Base-by-base conservation (phyloP, 2,329 filamentous ascomycete species). In the Penicillium capsulatum region DNA sequence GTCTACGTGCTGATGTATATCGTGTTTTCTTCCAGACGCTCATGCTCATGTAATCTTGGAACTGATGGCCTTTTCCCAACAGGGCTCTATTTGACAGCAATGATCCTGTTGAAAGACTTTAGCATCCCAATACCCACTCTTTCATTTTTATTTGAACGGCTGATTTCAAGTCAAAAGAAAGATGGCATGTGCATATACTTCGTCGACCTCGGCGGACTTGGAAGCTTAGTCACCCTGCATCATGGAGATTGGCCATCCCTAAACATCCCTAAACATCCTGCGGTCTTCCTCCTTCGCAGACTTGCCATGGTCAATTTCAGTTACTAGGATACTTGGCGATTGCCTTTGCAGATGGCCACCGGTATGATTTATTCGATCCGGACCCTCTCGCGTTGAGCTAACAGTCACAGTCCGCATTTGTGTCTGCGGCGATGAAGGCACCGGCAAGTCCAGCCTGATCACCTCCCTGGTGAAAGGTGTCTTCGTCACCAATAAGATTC, bases 401-500 rank as follows among this genome's bases (percentile, higher is more conserved):
- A 51, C 28, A 36, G 8, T 16, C 6, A 27, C 61, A 79, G 91
- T 97, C 45, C 86, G 92, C 51, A 90, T 97, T 59, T 95, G 89
- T 66, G 87, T 97, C 43, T 96, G 90, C 71, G 92, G 92, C 60
- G 92, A 98, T 66, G 91, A 97, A 69, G 86, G 86, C 56, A 89
- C 86, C n/a, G 89, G 89, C 57, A 95, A 95, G 70, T 92, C 86
- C 44, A 92, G 86, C 65, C 76, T 95, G 64, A 94, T 95, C 61
- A 92, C 90, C 40, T 94, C 89, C 41, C 81, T 98, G 27, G 91
- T 98, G 64, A 97, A 97, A 64, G 91, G 96, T 63, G 86, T 91
- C 65, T 98, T 97, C 66, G 86, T 97, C 57, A 87, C 85, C 50
- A 87, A 86, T 68, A 95, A 94, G 71, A 96, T 98, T 59, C 91